Evolutionary conservation across 164 flowering plant genomes (phyloP), one percentile per base, ranked within the genome.

Genomic region (Aristolochia contorta): DNA sequence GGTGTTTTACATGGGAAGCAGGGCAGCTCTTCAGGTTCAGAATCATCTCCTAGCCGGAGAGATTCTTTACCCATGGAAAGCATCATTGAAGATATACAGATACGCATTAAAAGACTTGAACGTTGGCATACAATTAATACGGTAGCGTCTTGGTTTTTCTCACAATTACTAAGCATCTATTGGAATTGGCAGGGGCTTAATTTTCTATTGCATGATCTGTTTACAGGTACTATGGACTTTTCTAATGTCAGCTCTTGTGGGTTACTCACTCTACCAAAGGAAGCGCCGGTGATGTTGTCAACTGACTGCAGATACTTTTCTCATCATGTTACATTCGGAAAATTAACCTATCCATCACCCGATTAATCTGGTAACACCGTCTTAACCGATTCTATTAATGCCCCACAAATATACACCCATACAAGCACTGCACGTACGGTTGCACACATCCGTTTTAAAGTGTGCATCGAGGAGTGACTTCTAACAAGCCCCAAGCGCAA

Each of bases 141-240:
- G 37, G 99, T 88, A 83, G 1, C 0, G 3, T 37, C 43, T 37
- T 37, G 43, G 43, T 1, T 37, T 37, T 37, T 6, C 43, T 37
- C 43, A 37, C 43, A 37, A 37, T 37, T 3, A 37, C 12, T 37
- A 37, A 37, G 43, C 43, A 37, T 37, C 43, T 3, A 37, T 37
- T 37, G 22, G 22, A 49, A 49, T 49, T 20, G 19, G 8, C 22
- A 18, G 53, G 53, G n/a, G 8, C 7, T 20, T 16, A 49, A 49
- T 18, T 49, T 20, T 49, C 22, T 13, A 18, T 49, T 49, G 16
- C 53, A 20, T 49, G 16, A 3, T 16, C 13, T 16, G 59, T 20
- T 54, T 58, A 59, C 82, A 94, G 99, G 95, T 94, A 30, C 74
- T 94, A 9, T 94, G 99, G 97, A 94, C 97, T 21, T 88, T 91